Conservation (phyloP, 2,329 filamentous ascomycete genomes). For the Monosporascus sp. region DNA sequence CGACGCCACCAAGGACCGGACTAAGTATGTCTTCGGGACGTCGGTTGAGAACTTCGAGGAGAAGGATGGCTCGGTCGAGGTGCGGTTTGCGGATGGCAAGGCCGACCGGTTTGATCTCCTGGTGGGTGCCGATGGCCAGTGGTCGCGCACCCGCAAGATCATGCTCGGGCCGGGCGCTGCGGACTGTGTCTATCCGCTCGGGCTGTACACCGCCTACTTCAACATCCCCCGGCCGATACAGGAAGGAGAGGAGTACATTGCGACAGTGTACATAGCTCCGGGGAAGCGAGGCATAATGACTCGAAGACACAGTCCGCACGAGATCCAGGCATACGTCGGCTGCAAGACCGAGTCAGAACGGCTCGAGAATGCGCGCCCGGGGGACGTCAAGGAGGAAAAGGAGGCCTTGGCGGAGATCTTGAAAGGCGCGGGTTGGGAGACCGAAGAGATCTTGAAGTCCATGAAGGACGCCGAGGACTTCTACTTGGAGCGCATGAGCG, state of each 20-base stretch:
- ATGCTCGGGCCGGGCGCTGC: conserved; percentile 27
- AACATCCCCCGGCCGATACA: conserved; percentile 27
- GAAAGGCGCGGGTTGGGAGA: conserved; percentile 40
- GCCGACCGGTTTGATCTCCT: conserved; percentile 44
- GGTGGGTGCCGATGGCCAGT: conserved; percentile 51
- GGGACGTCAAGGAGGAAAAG: conserved; percentile 35
- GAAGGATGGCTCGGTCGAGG: conserved; percentile 12
- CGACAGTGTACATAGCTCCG: conserved; percentile 32
- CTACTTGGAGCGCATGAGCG: conserved; percentile 38
- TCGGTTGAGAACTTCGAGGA: conserved; percentile 25
- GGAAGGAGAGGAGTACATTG: conserved; percentile 30
- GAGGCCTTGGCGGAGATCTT: conserved; percentile 33
- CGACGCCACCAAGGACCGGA: conserved; percentile 20
- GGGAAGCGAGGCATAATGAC: conserved; percentile 34
- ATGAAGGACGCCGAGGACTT: conserved; percentile 39
- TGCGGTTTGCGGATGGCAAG: conserved; percentile 37
- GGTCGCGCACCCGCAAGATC: conserved; percentile 42
- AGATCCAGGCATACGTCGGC: conserved; percentile 34
- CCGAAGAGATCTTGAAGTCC: conserved; percentile 35
- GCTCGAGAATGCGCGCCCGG: conserved; percentile 15
- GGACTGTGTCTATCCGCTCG: conserved; percentile 22
- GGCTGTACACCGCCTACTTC: conserved; percentile 28
- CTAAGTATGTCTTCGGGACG: conserved; percentile 26
- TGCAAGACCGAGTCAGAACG: conserved; percentile 9
- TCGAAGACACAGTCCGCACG: conserved; percentile 32